A percentile compares a stretch with the other conserved stretches of the same genome.
Conservation (phyloP, 768 basidiomycete genomes). For the Suillus luteus region DNA sequence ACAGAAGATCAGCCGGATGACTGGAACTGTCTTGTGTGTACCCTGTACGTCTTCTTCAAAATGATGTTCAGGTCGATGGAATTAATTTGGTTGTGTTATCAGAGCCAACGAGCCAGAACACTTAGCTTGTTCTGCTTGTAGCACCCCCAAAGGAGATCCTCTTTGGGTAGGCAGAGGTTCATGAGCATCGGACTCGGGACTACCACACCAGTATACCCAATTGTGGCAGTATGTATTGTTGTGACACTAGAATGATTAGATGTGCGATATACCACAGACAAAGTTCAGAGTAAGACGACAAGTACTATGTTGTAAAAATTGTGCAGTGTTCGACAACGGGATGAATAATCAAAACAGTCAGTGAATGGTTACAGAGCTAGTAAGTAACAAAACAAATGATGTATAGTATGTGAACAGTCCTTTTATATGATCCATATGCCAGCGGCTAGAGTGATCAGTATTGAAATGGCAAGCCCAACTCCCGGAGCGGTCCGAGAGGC, state of each 20-base stretch:
- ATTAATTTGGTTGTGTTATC: conserved; percentile 14
- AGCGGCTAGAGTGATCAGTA: conserved; percentile 17
- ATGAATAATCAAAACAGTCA: conserved; percentile 2
- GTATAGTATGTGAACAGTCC: neutral
- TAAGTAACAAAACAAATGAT: conserved; percentile 1
- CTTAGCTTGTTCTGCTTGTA: conserved; percentile 65
- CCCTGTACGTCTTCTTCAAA: conserved; percentile 49
- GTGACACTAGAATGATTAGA: neutral
- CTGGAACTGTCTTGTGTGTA: conserved; percentile 66
- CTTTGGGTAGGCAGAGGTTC: conserved; percentile 17
- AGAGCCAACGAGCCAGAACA: conserved; percentile 56
- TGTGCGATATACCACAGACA: neutral
- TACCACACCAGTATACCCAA: neutral
- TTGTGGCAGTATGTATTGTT: neutral
- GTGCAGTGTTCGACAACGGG: neutral
- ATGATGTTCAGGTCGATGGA: conserved; percentile 3
- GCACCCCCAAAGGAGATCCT: conserved; percentile 50
- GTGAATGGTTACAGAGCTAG: neutral
- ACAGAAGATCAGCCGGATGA: conserved; percentile 35
- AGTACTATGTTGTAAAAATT: conserved; percentile 2
- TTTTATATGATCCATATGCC: conserved; percentile 22
- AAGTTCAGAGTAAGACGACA: conserved; percentile 3
- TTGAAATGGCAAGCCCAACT: conserved; percentile 14
- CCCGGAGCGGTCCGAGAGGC: conserved; percentile 14
- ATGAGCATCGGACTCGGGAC: neutral